Base-by-base conservation (phyloP, 75 land plant species). In the Pinus taeda region DNA sequence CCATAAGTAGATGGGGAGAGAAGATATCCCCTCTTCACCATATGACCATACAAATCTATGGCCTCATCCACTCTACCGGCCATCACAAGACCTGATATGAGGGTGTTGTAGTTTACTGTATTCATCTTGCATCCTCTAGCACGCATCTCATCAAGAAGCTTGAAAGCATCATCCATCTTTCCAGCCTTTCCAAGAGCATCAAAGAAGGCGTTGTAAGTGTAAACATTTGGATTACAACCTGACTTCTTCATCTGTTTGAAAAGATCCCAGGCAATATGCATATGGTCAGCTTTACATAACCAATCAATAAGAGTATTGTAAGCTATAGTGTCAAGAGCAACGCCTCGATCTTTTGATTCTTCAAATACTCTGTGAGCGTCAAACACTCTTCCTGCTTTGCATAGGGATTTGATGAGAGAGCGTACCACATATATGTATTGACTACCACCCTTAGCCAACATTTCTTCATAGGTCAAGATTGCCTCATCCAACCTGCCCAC, bases 1-100 rank as follows among this genome's bases (percentile, higher is more conserved):
- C 93, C 93, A 73, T 88, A 90, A 61, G 93, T 90, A 59, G 83
- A 80, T 26, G 90, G 88, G 3, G 93, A 81, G 33, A 90, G 93
- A 30, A 74, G 59, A 72, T 86, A 82, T 15, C 79, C 93, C 73
- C 86, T 81, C 72, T 88, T 82, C 61, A 88, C 58, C 59, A 90
- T 77, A 78, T 88, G 73, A 84, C 84, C 80, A 61, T 86, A 90
- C 22, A 88, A 74, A 57, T 74, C 62, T 74, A 74, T 56, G 39
- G 93, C 93, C 30, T 86, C 84, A 15, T 88, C 88, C 14, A 86
- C 63, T 64, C 74, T 81, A 57, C 88, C 82, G 12, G 61, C 64
- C 73, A 86, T 90, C 11, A 61, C 60, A 59, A 88, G 86, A 12
- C 93, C 93, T 55, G 86, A 88, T 29, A 90, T 75, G 18, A 90